phyloP scores from a whole-genome alignment of 2,329 filamentous ascomycete species.

The Fusarium brevicatenulatum region DNA sequence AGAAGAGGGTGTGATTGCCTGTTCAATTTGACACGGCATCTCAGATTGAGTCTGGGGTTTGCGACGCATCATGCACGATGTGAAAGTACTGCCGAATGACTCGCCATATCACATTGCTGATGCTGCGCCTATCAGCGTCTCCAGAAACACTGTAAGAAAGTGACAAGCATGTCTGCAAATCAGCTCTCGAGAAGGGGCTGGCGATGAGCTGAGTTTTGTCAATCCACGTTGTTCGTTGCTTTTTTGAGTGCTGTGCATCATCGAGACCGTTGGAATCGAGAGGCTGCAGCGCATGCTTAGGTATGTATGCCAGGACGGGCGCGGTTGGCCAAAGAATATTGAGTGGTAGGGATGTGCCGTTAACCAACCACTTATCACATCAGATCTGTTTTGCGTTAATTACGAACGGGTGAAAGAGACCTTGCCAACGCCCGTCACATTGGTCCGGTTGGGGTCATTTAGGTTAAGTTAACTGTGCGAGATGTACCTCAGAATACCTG shows the following conservation, averaged over 20 bases:
- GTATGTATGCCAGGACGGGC: slow-evolving; percentile 13
- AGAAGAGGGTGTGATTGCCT: not conserved
- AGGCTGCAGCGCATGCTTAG: slow-evolving; percentile 39
- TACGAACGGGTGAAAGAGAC: slow-evolving; percentile 8
- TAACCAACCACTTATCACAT: slow-evolving; percentile 25
- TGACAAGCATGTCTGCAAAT: slow-evolving; percentile 15
- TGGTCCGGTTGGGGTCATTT: slow-evolving; percentile 1
- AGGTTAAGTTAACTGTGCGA: slow-evolving; percentile 1
- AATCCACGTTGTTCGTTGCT: slow-evolving; percentile 20
- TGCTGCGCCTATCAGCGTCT: slow-evolving; percentile 7
- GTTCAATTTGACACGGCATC: slow-evolving; percentile 11
- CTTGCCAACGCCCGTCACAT: slow-evolving; percentile 15
- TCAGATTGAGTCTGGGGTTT: slow-evolving; percentile 29
- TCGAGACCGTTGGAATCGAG: slow-evolving; percentile 41
- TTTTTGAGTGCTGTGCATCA: slow-evolving; percentile 40
- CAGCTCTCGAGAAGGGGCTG: slow-evolving; percentile 12
- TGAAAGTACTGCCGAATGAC: slow-evolving; percentile 17
- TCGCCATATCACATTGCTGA: slow-evolving; percentile 15
- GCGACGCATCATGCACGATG: slow-evolving; percentile 8
- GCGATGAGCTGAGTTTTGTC: slow-evolving; percentile 17
- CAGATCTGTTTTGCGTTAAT: slow-evolving; percentile 33
- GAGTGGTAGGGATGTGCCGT: slow-evolving; percentile 31
- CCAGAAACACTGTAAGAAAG: not conserved
- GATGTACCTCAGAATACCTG: slow-evolving; percentile 13
- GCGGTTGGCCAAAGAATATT: slow-evolving; percentile 23